Percentiles rank a stretch among this genome's conserved stretches.
Conservation (phyloP, 2,329 filamentous ascomycete genomes). For the Venturia carpophila region DNA sequence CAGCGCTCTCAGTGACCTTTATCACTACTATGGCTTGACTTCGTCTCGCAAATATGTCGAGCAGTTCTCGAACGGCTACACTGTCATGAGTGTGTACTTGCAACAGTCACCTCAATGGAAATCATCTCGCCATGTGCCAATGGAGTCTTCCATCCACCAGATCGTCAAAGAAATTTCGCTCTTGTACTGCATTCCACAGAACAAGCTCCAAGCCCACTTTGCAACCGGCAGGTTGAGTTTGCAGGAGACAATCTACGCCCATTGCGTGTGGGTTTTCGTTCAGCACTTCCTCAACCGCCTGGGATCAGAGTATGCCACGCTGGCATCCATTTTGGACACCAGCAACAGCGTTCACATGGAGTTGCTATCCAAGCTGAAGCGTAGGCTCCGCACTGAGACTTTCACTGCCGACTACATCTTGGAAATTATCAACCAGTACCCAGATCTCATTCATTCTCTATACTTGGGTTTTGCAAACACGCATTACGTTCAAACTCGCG, state of each 20-base stretch:
- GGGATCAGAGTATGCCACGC: conserved; percentile 81
- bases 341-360: conserved; percentile 80
- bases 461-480: conserved; percentile 88
- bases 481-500: conserved; percentile 64
- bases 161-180: conserved; percentile 98
- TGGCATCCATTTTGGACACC: conserved; percentile 70
- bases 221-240: conserved; percentile 77
- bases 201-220: conserved; percentile 89
- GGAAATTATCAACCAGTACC: conserved; percentile 91
- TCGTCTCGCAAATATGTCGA: conserved; percentile 92
- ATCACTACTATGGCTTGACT: conserved; percentile 97
- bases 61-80: conserved; percentile 98
- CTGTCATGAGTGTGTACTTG: conserved; percentile 92
- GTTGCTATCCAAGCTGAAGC: conserved; percentile 88
- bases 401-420: conserved; percentile 98
- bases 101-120: conserved; percentile 45
- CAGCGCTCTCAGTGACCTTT: conserved; percentile 88
- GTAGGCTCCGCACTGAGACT: conserved; percentile 86
- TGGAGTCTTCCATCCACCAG: conserved; percentile 93
- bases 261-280: conserved; percentile 95
- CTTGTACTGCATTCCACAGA: conserved; percentile 95
- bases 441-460: conserved; percentile 73
- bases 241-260: conserved; percentile 94
- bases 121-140: conserved; percentile 58
- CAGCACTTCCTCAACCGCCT: conserved; percentile 97